Conservation (phyloP, 2,329 filamentous ascomycete genomes). For the Talaromyces sp. region DNA sequence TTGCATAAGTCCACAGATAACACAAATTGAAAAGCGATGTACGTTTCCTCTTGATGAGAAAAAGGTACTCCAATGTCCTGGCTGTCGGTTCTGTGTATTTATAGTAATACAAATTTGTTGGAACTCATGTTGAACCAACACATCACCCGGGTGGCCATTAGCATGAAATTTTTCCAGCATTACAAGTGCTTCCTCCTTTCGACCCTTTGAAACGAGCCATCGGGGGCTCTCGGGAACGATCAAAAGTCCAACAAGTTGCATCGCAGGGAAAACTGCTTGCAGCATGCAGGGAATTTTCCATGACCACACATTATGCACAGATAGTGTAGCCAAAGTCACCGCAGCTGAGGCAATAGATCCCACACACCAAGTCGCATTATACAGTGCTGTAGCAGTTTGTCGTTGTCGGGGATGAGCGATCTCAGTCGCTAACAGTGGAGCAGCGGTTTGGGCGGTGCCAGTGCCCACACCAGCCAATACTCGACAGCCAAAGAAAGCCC, state of each 20-base stretch:
- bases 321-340: slow-evolving; percentile 21
- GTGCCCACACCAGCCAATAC: slow-evolving; percentile 43
- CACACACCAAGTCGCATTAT: slow-evolving; percentile 31
- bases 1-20: slow-evolving; percentile 27
- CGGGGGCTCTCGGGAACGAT: slow-evolving; percentile 65
- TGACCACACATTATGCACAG: slow-evolving; percentile 32
- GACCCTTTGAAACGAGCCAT: slow-evolving; percentile 63
- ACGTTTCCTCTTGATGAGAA: slow-evolving; percentile 20
- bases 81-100: slow-evolving; percentile 15
- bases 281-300: slow-evolving; percentile 64
- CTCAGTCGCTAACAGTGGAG: slow-evolving; percentile 33
- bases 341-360: slow-evolving; percentile 23
- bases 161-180: slow-evolving; percentile 64
- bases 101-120: slow-evolving; percentile 30
- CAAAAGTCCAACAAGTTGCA: slow-evolving; percentile 56
- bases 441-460: slow-evolving; percentile 32
- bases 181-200: slow-evolving; percentile 59
- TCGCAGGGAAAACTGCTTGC: slow-evolving; percentile 49
- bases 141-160: slow-evolving; percentile 44
- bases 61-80: slow-evolving; percentile 23
- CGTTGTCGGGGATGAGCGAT: slow-evolving; percentile 33
- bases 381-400: slow-evolving; percentile 32
- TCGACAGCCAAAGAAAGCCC: slow-evolving; percentile 31
- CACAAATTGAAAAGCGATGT: slow-evolving; percentile 25
- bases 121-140: slow-evolving; percentile 28